Evolutionary conservation across 2,329 filamentous ascomycete genomes (phyloP), one percentile per base, ranked within the genome.

Genomic region (Clarireedia homoeocarpa): DNA sequence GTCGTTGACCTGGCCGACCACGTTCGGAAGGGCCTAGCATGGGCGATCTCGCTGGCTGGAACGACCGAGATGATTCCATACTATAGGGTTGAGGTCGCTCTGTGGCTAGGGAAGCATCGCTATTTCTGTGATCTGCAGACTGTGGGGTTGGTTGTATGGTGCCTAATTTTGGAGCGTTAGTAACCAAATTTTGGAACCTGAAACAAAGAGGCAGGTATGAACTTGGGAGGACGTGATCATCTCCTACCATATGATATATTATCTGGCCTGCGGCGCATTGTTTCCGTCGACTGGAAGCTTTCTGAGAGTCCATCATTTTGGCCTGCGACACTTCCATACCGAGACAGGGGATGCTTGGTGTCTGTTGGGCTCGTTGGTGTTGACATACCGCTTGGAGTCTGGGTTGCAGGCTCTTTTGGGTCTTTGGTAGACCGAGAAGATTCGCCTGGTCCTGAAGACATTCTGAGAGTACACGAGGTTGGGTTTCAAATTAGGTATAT

Each of bases 251-350:
- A 84, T 61, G 63, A 63, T 34, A 62, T 59, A 20, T 59, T 50
- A 24, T 85, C 82, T 56, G 78, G 74, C 61, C 79, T 76, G 62
- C 79, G 76, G 62, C 83, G 77, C 62, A 83, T 73, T 15, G 82
- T 84, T 56, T 84, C 82, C 23, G 77, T 77, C 20, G 81, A 81
- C 65, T 82, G 80, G 63, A 76, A 77, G 68, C 75, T 81, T 63
- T 82, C 80, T 4, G 77, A 73, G 48, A 76, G 66, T 24, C 70
- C 72, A 48, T 80, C 76, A 39, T 76, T 75, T n/a, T 58, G 68
- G 55, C 64, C 58, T 47, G 46, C 55, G 23, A 62, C 55, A 14
- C 64, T 63, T 57, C 66, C 63, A 27, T 63, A 62, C 53, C 58
- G 62, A 15, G 66, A 58, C 17, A 69, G 60, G 46, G 72, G 70